A percentile compares a stretch with the other conserved stretches of the same genome.
Evolutionary conservation across 1,139 yeast species (phyloP).

Genomic region (Yamadazyma mexicana): DNA sequence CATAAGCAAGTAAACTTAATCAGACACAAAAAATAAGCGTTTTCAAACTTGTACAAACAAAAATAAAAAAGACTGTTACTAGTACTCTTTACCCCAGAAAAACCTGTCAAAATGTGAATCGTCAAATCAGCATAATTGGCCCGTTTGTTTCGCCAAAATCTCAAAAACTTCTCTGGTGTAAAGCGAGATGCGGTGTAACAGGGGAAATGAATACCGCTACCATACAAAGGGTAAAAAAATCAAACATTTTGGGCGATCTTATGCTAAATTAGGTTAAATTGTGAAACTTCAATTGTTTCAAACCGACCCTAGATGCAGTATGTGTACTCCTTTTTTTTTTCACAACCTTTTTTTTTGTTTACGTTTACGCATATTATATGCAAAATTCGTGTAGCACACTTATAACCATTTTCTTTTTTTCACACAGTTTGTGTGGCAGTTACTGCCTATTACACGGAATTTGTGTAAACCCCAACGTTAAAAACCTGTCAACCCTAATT

Average conservation of each 20-base stretch:
- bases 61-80: no score
- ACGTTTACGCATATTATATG: constrained; percentile 1
- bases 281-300: constrained; percentile 3
- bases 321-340: neutral
- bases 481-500: constrained; percentile 5
- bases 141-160: no score
- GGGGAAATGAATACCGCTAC: no score
- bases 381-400: constrained; percentile 1
- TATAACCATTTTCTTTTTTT: neutral
- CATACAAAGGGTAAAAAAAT: no score
- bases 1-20: no score
- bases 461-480: constrained; percentile 5
- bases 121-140: no score
- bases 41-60: no score
- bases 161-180: no score
- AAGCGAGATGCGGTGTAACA: no score
- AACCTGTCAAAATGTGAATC: no score
- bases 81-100: neutral
- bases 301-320: neutral
- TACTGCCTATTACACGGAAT: constrained; percentile 1
- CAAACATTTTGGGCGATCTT: no score
- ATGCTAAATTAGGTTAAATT: constrained; percentile 9
- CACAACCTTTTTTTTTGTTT: neutral
- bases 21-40: neutral
- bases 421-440: neutral